A percentile compares a stretch with the other conserved stretches of the same genome.
Evolutionary conservation across 768 basidiomycete species (phyloP).

Genomic region (Albatrellus ellisii): DNA sequence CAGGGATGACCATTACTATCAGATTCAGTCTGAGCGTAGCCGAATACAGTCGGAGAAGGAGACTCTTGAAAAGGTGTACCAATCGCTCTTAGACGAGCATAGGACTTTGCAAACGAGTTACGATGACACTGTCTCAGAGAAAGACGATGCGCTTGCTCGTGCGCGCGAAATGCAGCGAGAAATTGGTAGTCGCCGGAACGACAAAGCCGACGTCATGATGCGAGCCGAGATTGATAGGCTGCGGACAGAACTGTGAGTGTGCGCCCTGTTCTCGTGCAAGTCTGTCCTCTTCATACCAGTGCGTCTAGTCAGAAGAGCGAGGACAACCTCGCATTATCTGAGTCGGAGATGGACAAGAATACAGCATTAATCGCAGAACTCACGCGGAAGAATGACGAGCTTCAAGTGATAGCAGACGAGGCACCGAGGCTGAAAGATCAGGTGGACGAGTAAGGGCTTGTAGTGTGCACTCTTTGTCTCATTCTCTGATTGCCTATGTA

Average conservation of each 20-base stretch:
- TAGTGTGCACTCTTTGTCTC: background rate
- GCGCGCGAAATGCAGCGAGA: constrained; percentile 49
- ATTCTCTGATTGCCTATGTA: background rate
- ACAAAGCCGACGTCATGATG: constrained; percentile 66
- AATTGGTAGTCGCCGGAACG: constrained; percentile 43
- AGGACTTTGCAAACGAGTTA: constrained; percentile 57
- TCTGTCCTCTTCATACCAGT: constrained; percentile 21
- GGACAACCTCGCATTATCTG: constrained; percentile 74
- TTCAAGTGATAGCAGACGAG: constrained; percentile 67
- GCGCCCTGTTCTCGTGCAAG: background rate
- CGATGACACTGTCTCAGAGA: constrained; percentile 69
- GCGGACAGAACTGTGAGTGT: constrained; percentile 70
- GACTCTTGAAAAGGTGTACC: constrained; percentile 72
- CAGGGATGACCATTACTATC: constrained; percentile 85
- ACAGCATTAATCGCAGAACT: constrained; percentile 54
- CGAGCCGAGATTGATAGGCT: constrained; percentile 74
- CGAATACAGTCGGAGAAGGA: constrained; percentile 76
- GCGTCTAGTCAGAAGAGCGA: constrained; percentile 79
- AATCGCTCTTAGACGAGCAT: constrained; percentile 63
- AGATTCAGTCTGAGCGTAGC: constrained; percentile 69
- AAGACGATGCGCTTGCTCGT: constrained; percentile 57
- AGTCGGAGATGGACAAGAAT: constrained; percentile 76
- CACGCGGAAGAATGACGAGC: constrained; percentile 68
- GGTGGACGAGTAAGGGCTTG: constrained; percentile 69
- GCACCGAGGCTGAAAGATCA: constrained; percentile 78